Evolutionary conservation across 192 early-diverging fungal species (phyloP).

Genomic region (Haplosporangium gracile): DNA sequence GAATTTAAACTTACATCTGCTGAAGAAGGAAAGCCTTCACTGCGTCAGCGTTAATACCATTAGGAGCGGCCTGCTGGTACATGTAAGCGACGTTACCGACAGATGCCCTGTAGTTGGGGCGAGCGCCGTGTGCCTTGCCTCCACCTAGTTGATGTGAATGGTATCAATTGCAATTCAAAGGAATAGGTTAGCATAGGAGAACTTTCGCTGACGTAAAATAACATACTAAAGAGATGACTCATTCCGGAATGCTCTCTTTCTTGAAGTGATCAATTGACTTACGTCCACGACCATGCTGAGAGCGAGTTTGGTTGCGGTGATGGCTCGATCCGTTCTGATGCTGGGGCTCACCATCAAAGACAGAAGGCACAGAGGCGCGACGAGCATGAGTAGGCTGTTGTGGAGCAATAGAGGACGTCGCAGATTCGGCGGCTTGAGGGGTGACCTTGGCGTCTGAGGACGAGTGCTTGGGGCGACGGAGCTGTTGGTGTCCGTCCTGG

Average conservation of each 20-base stretch:
- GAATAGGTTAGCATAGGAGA: background rate
- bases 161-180: background rate
- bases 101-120: conserved; percentile 40
- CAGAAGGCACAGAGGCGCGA: conserved; percentile 47
- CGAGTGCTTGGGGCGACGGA: conserved; percentile 47
- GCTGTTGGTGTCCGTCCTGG: conserved; percentile 26
- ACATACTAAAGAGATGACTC: background rate
- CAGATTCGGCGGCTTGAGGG: background rate
- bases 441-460: conserved; percentile 26
- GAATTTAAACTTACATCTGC: conserved; percentile 66
- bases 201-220: background rate
- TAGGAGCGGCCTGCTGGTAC: conserved; percentile 22
- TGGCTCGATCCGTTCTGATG: conserved; percentile 21
- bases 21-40: conserved; percentile 71
- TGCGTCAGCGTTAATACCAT: conserved; percentile 39
- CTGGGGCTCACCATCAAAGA: conserved; percentile 44
- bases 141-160: conserved; percentile 19
- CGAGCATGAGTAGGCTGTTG: conserved; percentile 26
- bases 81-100: conserved; percentile 38
- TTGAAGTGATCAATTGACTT: background rate
- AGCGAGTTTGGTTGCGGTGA: conserved; percentile 37
- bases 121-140: conserved; percentile 23
- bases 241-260: background rate
- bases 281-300: conserved; percentile 41
- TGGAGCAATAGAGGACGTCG: background rate